Base-by-base conservation (phyloP, 2,329 filamentous ascomycete species). In the Bipolaris cookei region DNA sequence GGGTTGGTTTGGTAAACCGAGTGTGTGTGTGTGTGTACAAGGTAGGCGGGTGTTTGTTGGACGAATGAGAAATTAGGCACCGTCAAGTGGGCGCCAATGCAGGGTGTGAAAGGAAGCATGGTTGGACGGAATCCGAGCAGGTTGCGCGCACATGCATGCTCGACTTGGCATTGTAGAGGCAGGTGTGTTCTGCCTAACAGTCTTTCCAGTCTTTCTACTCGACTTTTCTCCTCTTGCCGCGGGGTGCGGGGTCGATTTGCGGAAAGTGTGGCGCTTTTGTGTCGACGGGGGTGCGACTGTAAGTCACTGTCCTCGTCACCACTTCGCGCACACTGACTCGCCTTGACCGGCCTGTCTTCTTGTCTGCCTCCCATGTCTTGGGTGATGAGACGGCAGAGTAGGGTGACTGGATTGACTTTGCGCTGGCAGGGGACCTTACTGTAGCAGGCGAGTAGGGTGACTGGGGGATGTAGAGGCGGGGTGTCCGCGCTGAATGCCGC, bases 241-340 rank as follows among this genome's bases (percentile, higher is more conserved):
- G 93, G 6, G 92, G 94, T 35, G 93, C 92, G 21, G 93, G 91
- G 64, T 92, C 90, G 80, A 98, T 91, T 64, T 88, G 83, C n/a
- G 73, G 72, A 59, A 75, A 75, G 59, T 87, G 66, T 37, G 74
- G 72, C 50, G 72, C 70, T 56, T 72, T 70, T 50, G 68, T 72
- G 45, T 77, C 73, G 51, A 76, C 63, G 35, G 79, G 77, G 72
- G 83, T 73, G 51, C 82, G 79, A 69, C 91, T 96, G 78, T 96
- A 97, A 38, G 91, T 97, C 58, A 97, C 91, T 14, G 92, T 97
- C 66, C 92, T 86, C n/a, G 93, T 97, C 51, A 97, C 90, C 4
- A 97, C 92, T 76, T 97, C 92, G 52, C 91, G 84, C 56, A 97
- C 92, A 71, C 84, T 87, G 51, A 88, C 84, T 58, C 85, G 83